Evolutionary conservation across 1,284 basidiomycete genomes (phyloP).

Genomic region (Trichosporon asahii): DNA sequence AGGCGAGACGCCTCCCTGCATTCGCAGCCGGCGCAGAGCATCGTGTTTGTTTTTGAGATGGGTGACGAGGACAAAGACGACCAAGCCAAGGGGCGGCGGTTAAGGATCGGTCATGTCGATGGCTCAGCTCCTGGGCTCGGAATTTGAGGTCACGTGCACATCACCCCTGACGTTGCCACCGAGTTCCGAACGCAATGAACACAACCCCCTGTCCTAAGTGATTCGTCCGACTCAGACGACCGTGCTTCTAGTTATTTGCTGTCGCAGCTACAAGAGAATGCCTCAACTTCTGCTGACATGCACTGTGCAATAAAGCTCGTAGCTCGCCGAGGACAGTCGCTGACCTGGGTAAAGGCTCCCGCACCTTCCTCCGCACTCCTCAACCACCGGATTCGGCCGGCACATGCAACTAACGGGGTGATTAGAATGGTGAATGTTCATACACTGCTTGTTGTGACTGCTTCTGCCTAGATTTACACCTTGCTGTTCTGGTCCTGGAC

Average conservation of each 20-base stretch:
- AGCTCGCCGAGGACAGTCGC: too few relatives aligned
- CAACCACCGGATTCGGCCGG: too few relatives aligned
- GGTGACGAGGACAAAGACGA: not conserved
- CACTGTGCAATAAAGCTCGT: too few relatives aligned
- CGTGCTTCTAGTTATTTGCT: not conserved
- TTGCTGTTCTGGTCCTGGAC: constrained; percentile 63
- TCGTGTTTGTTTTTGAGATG: constrained; percentile 4
- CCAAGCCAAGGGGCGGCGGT: not conserved
- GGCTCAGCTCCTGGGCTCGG: not conserved
- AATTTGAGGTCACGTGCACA: not conserved
- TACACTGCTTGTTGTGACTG: constrained; percentile 2
- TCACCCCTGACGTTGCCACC: not conserved
- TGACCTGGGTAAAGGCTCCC: too few relatives aligned
- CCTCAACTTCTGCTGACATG: not conserved
- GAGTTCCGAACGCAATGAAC: not conserved
- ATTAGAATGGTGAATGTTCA: constrained; percentile 9
- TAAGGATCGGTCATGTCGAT: not conserved
- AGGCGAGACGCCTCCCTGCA: constrained; percentile 48
- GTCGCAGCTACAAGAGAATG: not conserved
- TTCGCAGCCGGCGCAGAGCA: constrained; percentile 46
- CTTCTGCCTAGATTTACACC: constrained; percentile 11
- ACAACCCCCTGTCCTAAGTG: not conserved
- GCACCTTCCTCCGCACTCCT: too few relatives aligned
- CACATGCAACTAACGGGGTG: not conserved
- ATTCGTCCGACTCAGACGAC: not conserved